phyloP scores from a whole-genome alignment of 306 rosid genomes.

The Ammopiptanthus mongolicus region DNA sequence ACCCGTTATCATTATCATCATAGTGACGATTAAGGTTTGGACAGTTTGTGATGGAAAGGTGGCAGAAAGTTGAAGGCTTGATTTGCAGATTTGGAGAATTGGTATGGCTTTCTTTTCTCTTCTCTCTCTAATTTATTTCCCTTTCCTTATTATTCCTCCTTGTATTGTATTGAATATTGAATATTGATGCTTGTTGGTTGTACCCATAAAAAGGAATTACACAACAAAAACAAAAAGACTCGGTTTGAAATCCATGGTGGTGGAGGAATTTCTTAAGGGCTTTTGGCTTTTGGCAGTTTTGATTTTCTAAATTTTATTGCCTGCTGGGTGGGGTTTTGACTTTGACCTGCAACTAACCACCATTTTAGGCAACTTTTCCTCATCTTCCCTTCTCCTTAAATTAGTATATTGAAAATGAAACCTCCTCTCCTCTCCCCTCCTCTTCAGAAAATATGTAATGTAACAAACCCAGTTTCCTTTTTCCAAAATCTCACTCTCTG shows the following conservation, averaged over 20 bases:
- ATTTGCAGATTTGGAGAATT: slow-evolving; percentile 25
- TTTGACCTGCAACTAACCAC: slow-evolving; percentile 71
- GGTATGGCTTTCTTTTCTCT: neutral
- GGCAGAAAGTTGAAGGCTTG: slow-evolving; percentile 31
- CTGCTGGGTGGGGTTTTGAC: slow-evolving; percentile 64
- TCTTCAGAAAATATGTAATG: neutral
- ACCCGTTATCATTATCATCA: neutral
- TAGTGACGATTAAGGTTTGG: slow-evolving; percentile 28
- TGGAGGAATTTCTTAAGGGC: slow-evolving; percentile 32
- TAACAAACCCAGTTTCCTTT: neutral
- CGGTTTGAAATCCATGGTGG: slow-evolving; percentile 36
- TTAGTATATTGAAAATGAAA: slow-evolving; percentile 25
- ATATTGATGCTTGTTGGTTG: neutral
- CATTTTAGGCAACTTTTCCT: slow-evolving; percentile 65
- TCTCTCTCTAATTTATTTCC: neutral
- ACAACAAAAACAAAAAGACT: slow-evolving; percentile 37
- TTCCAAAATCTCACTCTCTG: neutral
- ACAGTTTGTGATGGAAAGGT: slow-evolving; percentile 32
- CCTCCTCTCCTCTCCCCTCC: neutral
- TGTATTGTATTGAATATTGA: neutral
- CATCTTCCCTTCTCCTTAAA: slow-evolving; percentile 37
- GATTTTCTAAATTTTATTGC: slow-evolving; percentile 50
- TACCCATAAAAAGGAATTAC: slow-evolving; percentile 37
- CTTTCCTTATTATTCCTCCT: slow-evolving; percentile 10
- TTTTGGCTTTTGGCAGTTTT: slow-evolving; percentile 46